These are phyloP conservation scores for Artemisia annua DNA, from an alignment of 129 eudicot species.

Conservation along the genomic window DNA sequence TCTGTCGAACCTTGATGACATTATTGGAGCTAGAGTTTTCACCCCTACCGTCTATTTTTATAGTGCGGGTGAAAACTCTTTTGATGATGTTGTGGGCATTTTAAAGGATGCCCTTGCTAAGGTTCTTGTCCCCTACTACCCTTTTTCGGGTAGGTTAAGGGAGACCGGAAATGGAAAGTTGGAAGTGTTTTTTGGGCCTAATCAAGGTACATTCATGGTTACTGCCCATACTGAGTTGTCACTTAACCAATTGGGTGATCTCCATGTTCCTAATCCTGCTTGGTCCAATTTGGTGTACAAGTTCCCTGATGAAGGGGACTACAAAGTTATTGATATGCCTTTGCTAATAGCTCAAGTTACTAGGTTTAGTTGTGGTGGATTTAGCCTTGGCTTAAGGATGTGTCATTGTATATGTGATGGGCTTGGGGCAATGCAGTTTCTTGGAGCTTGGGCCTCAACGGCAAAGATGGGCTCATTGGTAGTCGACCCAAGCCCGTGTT, in stretches of 20 bases:
- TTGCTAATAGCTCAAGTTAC: constrained; percentile 85
- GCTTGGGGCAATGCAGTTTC: constrained; percentile 93
- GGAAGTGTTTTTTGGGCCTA: constrained; percentile 74
- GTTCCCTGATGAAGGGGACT: constrained; percentile 73
- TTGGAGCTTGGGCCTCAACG: constrained; percentile 78
- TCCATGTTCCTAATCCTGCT: constrained; percentile 78
- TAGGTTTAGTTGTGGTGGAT: constrained; percentile 78
- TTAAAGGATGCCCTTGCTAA: constrained; percentile 62
- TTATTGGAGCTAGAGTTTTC: constrained; percentile 80
- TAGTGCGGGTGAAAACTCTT: constrained; percentile 25
- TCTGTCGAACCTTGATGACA: constrained; percentile 95
- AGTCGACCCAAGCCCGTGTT: constrained; percentile 59
- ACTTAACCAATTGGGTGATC: constrained; percentile 60
- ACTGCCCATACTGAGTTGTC: constrained; percentile 64
- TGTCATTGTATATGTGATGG: constrained; percentile 97
- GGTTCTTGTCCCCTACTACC: constrained; percentile 86
- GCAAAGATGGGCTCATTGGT: constrained; percentile 60
- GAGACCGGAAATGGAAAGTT: constrained; percentile 63
- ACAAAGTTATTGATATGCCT: constrained; percentile 86
- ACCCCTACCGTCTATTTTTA: constrained; percentile 87
- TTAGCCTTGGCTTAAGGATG: constrained; percentile 87
- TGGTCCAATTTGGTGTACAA: constrained; percentile 63
- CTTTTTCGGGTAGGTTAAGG: constrained; percentile 81
- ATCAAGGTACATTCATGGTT: constrained; percentile 73
- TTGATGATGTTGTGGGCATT: constrained; percentile 23